Evolutionary conservation across 495 filamentous ascomycete genomes (phyloP).

Genomic region (Aspergillus bertholletiae): DNA sequence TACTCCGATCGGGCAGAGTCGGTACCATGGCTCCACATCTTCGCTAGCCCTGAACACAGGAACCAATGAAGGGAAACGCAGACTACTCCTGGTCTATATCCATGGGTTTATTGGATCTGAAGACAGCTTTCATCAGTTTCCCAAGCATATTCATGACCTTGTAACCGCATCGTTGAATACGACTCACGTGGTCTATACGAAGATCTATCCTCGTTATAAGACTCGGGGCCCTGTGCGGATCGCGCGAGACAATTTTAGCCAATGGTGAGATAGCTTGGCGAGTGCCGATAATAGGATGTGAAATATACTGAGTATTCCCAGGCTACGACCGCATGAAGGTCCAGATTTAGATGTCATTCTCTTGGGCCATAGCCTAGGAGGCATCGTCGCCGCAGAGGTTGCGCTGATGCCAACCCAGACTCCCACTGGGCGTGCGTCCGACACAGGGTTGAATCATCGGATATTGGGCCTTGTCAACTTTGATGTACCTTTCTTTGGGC

Average conservation of each 20-base stretch:
- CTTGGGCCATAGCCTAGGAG: constrained; percentile 89
- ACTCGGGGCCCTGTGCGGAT: constrained; percentile 70
- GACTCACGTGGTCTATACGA: constrained; percentile 79
- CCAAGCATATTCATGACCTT: constrained; percentile 79
- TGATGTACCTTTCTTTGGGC: constrained; percentile 82
- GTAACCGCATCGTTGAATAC: constrained; percentile 64
- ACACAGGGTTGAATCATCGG: constrained; percentile 50
- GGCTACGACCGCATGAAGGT: constrained; percentile 74
- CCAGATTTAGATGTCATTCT: constrained; percentile 74
- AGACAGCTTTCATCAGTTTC: constrained; percentile 82
- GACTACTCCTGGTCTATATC: constrained; percentile 76
- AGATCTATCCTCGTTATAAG: constrained; percentile 89
- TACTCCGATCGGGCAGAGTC: not conserved
- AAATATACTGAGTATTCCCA: too few relatives aligned
- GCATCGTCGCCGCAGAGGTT: constrained; percentile 77
- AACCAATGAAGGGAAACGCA: constrained; percentile 36
- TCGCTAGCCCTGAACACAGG: not conserved
- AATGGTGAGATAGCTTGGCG: too few relatives aligned
- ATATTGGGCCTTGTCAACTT: constrained; percentile 82
- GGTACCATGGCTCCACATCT: not conserved
- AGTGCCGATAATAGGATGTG: too few relatives aligned
- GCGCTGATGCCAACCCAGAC: constrained; percentile 51
- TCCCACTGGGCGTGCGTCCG: not conserved
- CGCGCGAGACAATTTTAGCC: too few relatives aligned
- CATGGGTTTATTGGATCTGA: constrained; percentile 94